Percentiles rank a stretch among this genome's conserved stretches.
Evolutionary conservation across 441 rosid genomes (phyloP).

Genomic region (Pelargonium australe): DNA sequence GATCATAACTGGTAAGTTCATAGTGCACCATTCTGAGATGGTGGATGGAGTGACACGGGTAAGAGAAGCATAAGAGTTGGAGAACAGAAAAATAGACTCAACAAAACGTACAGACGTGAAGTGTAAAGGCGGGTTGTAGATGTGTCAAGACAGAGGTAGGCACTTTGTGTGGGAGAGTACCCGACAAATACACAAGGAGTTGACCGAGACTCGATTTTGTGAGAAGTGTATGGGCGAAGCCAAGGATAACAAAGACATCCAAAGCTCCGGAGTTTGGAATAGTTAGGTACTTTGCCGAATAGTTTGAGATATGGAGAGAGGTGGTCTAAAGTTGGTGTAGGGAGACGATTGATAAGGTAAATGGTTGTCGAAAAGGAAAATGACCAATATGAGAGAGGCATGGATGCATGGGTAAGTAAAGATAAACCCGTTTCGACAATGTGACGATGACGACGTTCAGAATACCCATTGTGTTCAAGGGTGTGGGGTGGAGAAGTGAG

Average conservation of each 20-base stretch:
- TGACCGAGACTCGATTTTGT: neutral
- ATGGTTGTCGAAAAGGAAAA: neutral
- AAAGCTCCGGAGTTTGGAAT: neutral
- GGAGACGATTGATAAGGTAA: constrained; percentile 2
- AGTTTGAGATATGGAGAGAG: neutral
- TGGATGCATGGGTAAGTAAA: neutral
- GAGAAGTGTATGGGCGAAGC: neutral
- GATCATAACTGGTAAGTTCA: too few relatives aligned
- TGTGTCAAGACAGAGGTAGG: neutral
- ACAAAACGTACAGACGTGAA: neutral
- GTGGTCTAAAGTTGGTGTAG: neutral
- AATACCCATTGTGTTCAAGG: neutral
- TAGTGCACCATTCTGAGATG: neutral
- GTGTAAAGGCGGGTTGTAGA: neutral
- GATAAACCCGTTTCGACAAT: constrained; percentile 8
- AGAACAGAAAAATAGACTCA: neutral
- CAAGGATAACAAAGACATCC: constrained; percentile 9
- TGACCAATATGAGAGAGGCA: neutral
- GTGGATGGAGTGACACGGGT: neutral
- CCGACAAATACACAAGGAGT: neutral
- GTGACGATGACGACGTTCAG: constrained; percentile 2
- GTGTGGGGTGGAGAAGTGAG: neutral
- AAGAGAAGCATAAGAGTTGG: neutral
- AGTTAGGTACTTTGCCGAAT: neutral
- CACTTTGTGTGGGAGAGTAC: neutral